These are phyloP conservation scores for Metarhizium sp. DNA, from an alignment of 2,329 filamentous ascomycete genomes.

Conservation along the genomic window DNA sequence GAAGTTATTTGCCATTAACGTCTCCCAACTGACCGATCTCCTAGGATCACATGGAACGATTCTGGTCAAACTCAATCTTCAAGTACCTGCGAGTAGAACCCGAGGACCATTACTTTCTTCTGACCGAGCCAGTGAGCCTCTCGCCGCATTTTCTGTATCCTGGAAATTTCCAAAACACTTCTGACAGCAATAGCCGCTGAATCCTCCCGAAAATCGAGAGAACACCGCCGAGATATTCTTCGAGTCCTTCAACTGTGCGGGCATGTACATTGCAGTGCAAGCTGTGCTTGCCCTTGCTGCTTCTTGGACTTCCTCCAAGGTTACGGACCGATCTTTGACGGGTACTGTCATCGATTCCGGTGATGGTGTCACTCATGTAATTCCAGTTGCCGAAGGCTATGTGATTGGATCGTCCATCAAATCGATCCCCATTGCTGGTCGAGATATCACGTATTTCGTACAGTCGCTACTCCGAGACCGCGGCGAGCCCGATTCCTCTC, in stretches of 20 bases:
- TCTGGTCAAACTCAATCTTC: constrained; percentile 99
- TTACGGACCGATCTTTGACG: constrained; percentile 89
- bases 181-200: constrained; percentile 59
- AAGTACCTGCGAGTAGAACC: constrained; percentile 97
- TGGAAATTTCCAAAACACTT: background rate
- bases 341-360: constrained; percentile 98
- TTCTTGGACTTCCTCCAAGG: constrained; percentile 97
- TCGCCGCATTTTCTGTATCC: background rate
- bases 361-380: constrained; percentile 98
- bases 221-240: constrained; percentile 99
- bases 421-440: constrained; percentile 93
- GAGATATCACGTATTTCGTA: constrained; percentile 98
- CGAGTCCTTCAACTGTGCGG: constrained; percentile 98
- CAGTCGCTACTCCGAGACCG: constrained; percentile 92
- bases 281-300: constrained; percentile 92
- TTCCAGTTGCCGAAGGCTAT: constrained; percentile 96
- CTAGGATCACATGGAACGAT: constrained; percentile 97
- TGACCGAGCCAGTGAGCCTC: constrained; percentile 82
- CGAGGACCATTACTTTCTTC: constrained; percentile 96
- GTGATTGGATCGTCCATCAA: constrained; percentile 99
- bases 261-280: constrained; percentile 97
- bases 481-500: constrained; percentile 89
- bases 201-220: constrained; percentile 96
- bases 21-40: constrained; percentile 18
- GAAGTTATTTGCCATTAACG: background rate